Evolutionary conservation across 306 rosid genomes (phyloP).

Genomic region (Benincasa hispida): DNA sequence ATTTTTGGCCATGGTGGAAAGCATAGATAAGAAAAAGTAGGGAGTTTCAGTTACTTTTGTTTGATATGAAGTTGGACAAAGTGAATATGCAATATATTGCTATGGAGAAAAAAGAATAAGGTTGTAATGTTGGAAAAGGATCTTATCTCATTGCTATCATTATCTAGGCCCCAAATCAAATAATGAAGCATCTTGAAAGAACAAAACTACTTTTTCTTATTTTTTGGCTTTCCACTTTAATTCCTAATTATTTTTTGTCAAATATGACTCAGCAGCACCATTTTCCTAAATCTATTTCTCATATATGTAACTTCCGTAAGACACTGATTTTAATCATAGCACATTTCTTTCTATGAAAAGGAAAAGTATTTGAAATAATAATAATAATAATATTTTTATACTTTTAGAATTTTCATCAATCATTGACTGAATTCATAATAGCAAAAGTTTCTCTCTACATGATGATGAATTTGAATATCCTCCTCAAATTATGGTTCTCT

Average conservation of each 20-base stretch:
- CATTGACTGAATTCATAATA: neutral
- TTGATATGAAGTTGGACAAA: conserved; percentile 4
- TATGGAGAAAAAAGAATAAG: neutral
- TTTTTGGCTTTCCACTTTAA: neutral
- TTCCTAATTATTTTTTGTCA: neutral
- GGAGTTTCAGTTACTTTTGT: neutral
- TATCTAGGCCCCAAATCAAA: neutral
- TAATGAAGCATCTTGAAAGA: conserved; percentile 1
- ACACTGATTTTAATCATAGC: neutral
- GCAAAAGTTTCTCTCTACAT: neutral
- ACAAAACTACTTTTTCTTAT: neutral
- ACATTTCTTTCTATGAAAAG: neutral
- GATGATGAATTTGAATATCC: neutral
- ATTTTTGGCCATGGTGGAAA: neutral
- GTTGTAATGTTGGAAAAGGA: conserved; percentile 1
- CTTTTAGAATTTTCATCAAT: neutral
- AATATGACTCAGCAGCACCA: neutral
- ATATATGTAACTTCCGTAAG: neutral
- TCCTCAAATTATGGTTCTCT: neutral
- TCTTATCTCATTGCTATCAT: conserved; percentile 1
- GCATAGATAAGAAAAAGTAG: neutral
- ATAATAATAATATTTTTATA: neutral
- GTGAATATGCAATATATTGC: conserved; percentile 1
- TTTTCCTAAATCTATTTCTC: neutral
- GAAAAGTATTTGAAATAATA: neutral